These are phyloP conservation scores for Flaveria floridana DNA, from an alignment of 140 eudicot species.

Conservation along the genomic window DNA sequence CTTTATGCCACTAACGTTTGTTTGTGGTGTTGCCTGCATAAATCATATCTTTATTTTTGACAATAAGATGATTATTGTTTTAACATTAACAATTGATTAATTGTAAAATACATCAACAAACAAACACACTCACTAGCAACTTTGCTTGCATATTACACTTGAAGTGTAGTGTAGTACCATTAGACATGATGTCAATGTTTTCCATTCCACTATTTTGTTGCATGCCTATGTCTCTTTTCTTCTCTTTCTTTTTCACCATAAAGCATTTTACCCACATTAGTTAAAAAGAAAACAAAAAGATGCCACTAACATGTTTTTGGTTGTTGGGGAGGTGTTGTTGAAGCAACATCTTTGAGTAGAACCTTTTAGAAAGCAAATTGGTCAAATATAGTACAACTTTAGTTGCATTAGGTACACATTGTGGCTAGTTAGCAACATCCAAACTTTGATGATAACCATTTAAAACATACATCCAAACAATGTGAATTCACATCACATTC, in stretches of 20 bases:
- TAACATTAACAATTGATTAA: neutral
- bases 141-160: slow-evolving; percentile 62
- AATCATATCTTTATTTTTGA: too few species aligned
- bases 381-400: slow-evolving; percentile 25
- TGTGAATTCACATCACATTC: neutral
- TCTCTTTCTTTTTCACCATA: slow-evolving; percentile 46
- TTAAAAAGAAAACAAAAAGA: slow-evolving; percentile 48
- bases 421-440: neutral
- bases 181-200: slow-evolving; percentile 41
- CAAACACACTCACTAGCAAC: slow-evolving; percentile 32
- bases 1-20: too few species aligned
- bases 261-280: slow-evolving; percentile 46
- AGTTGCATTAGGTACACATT: slow-evolving; percentile 17
- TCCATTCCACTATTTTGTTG: slow-evolving; percentile 36
- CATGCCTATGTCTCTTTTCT: slow-evolving; percentile 40
- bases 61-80: too few species aligned
- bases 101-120: slow-evolving; percentile 16
- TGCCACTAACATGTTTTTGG: slow-evolving; percentile 37
- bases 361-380: slow-evolving; percentile 28
- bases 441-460: neutral
- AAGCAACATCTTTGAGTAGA: slow-evolving; percentile 38
- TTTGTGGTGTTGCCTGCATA: too few species aligned
- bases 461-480: neutral
- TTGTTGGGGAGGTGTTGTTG: slow-evolving; percentile 48
- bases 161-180: slow-evolving; percentile 33